phyloP scores from a whole-genome alignment of 179 eudicot species.

The Silene coronaria region DNA sequence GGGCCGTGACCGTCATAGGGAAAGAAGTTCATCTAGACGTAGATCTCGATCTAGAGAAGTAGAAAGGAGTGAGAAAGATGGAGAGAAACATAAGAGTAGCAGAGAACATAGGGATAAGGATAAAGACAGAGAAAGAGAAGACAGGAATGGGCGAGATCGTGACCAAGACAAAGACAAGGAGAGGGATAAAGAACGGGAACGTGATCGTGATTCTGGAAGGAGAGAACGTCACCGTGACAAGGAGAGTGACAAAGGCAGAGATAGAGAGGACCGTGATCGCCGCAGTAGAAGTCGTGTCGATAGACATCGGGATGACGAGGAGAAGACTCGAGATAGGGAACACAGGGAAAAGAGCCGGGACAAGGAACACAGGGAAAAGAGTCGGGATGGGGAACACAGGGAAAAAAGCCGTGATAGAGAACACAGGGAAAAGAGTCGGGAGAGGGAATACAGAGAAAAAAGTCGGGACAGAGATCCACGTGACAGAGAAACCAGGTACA shows the following conservation, averaged over 20 bases:
- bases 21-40: conserved; percentile 45
- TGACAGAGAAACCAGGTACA: conserved; percentile 34
- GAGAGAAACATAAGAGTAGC: conserved; percentile 42
- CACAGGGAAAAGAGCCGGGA: conserved; percentile 38
- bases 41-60: conserved; percentile 47
- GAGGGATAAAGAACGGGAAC: conserved; percentile 29
- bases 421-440: conserved; percentile 35
- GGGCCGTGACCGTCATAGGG: conserved; percentile 39
- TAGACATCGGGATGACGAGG: conserved; percentile 45
- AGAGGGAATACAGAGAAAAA: conserved; percentile 36
- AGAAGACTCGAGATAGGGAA: conserved; percentile 41
- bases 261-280: conserved; percentile 36
- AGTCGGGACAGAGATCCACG: conserved; percentile 27
- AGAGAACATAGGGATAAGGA: conserved; percentile 42
- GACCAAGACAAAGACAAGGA: conserved; percentile 32
- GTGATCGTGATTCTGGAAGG: conserved; percentile 36
- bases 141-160: conserved; percentile 41
- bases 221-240: conserved; percentile 30
- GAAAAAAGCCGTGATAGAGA: conserved; percentile 40
- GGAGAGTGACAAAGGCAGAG: conserved; percentile 31
- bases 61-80: conserved; percentile 50
- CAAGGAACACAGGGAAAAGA: conserved; percentile 43
- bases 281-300: conserved; percentile 39
- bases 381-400: conserved; percentile 39
- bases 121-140: conserved; percentile 35